These are phyloP conservation scores for Mycena capillaripes DNA, from an alignment of 768 basidiomycete genomes.

Conservation along the genomic window DNA sequence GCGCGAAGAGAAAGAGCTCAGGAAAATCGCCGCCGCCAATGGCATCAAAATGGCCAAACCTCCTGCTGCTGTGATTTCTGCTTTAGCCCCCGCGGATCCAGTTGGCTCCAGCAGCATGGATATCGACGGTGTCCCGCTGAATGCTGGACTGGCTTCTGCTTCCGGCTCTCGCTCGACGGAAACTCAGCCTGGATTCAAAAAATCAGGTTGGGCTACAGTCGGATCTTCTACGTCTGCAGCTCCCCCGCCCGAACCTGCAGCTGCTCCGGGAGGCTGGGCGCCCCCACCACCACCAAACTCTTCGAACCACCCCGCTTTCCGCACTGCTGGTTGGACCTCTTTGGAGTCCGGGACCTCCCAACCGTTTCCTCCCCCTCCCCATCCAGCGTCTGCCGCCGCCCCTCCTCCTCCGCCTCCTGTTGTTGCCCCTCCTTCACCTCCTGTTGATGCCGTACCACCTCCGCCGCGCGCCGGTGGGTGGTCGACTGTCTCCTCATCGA, in stretches of 20 bases:
- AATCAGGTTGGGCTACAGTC: constrained; percentile 66
- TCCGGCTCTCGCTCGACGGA: constrained; percentile 40
- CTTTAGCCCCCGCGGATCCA: constrained; percentile 35
- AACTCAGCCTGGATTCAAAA: constrained; percentile 53
- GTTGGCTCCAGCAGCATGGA: constrained; percentile 44
- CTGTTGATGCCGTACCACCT: neutral
- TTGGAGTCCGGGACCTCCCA: constrained; percentile 65
- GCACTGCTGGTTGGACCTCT: constrained; percentile 77
- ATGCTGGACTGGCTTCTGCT: constrained; percentile 65
- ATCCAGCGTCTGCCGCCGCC: constrained; percentile 33
- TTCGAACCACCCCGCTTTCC: constrained; percentile 61
- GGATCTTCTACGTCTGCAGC: constrained; percentile 40
- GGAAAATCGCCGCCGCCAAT: constrained; percentile 86
- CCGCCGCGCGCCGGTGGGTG: constrained; percentile 6
- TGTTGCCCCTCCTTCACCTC: constrained; percentile 16
- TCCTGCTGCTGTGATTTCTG: constrained; percentile 34
- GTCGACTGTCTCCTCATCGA: constrained; percentile 13
- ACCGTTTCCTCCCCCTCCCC: constrained; percentile 39
- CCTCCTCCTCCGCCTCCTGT: constrained; percentile 31
- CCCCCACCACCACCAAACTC: constrained; percentile 34
- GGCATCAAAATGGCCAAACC: constrained; percentile 79
- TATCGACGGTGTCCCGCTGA: constrained; percentile 53
- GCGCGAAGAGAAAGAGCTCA: constrained; percentile 87
- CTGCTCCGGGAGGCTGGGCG: constrained; percentile 30
- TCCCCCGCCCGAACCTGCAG: constrained; percentile 4